Conservation (phyloP, 108 stramenopile species). For the Schizochytrium sp. region DNA sequence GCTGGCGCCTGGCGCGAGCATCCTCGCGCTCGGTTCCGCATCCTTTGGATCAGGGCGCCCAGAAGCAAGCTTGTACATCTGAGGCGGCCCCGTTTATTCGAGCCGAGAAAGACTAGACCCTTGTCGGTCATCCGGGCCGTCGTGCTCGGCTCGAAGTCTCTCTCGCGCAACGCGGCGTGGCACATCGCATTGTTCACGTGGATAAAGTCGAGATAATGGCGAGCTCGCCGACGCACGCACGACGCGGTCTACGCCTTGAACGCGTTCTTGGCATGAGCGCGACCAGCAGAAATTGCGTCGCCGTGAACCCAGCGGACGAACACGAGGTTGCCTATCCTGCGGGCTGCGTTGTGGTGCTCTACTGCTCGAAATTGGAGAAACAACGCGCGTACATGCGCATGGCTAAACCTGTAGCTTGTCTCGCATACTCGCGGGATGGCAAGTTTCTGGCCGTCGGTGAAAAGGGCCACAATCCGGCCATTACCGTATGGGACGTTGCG, state of each 20-base stretch:
- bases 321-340: constrained; percentile 21
- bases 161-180: background rate
- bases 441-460: constrained; percentile 34
- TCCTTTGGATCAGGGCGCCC: too few relatives aligned
- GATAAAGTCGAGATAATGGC: background rate
- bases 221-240: background rate
- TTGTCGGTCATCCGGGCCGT: too few relatives aligned
- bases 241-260: background rate
- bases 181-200: background rate
- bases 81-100: too few relatives aligned
- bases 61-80: too few relatives aligned
- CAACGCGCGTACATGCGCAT: constrained; percentile 20
- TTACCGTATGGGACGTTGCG: constrained; percentile 26
- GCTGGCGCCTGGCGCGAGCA: too few relatives aligned
- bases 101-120: too few relatives aligned
- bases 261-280: constrained; percentile 13
- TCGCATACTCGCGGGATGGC: constrained; percentile 27
- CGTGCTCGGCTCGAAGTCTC: background rate
- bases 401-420: constrained; percentile 22
- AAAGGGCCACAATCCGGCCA: constrained; percentile 21
- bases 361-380: background rate
- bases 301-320: background rate
- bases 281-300: background rate
- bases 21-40: too few relatives aligned
- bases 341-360: constrained; percentile 21